Percentiles rank a stretch among this genome's conserved stretches.
Conservation (phyloP, 169 alveolate species). For the Perkinsus chesapeaki region DNA sequence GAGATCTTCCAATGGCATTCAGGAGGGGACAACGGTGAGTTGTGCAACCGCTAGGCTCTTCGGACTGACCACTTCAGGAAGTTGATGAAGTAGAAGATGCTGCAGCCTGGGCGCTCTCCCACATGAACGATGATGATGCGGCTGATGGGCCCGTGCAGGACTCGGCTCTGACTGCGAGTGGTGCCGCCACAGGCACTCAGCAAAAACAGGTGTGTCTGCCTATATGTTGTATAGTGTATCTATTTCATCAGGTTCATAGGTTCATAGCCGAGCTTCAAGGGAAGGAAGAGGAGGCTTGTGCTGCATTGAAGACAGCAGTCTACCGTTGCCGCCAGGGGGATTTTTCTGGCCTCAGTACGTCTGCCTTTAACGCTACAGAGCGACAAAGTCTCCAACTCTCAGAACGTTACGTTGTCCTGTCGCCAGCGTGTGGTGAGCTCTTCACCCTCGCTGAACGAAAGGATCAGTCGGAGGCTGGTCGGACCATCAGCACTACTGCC, state of each 20-base stretch:
- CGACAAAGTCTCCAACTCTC: no score
- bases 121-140: not conserved
- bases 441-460: not conserved
- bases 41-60: no score
- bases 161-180: not conserved
- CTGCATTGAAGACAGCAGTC: not conserved
- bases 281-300: not conserved
- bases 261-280: not conserved
- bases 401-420: not conserved
- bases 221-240: not conserved
- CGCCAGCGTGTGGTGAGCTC: not conserved
- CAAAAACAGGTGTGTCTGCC: not conserved
- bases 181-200: not conserved
- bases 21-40: no score
- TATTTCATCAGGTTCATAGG: not conserved
- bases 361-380: not conserved
- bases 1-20: not conserved
- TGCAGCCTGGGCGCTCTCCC: not conserved
- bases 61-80: not conserved
- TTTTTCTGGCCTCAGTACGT: not conserved
- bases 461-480: not conserved
- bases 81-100: not conserved
- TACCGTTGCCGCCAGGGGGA: conserved; percentile 1
- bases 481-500: not conserved
- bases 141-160: not conserved